Percentiles rank a stretch among this genome's conserved stretches.
Evolutionary conservation across 1,139 yeast genomes (phyloP).

Genomic region (Magnusiomyces ingens): DNA sequence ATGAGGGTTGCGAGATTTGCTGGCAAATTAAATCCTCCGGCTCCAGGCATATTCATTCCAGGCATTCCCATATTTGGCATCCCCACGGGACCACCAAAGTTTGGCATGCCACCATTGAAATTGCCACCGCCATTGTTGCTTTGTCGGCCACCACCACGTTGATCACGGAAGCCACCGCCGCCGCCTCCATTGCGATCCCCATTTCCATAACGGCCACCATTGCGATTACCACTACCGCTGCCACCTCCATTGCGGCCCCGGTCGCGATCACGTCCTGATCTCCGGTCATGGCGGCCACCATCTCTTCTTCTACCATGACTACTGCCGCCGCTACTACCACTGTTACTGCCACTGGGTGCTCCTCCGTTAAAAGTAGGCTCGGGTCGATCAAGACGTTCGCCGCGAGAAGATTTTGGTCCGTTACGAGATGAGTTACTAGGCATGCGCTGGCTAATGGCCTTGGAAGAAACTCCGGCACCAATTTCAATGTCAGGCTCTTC

Average conservation of each 20-base stretch:
- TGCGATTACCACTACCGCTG: conserved; percentile 1
- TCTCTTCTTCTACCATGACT: not conserved
- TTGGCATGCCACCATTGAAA: conserved; percentile 1
- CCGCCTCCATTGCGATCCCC: not conserved
- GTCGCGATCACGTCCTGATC: conserved; percentile 7
- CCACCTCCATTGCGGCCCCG: not conserved
- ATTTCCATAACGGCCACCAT: conserved; percentile 6
- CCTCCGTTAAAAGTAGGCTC: conserved; percentile 1
- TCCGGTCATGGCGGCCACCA: not conserved
- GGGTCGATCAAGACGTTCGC: conserved; percentile 24
- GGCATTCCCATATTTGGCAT: not conserved
- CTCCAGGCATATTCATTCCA: conserved; percentile 1
- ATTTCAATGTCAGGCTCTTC: conserved; percentile 98
- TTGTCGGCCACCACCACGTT: not conserved
- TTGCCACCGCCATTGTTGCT: not conserved
- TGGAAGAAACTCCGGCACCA: conserved; percentile 89
- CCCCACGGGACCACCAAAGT: not conserved
- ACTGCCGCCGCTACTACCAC: not conserved
- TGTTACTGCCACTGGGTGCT: conserved; percentile 5
- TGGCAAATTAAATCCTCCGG: conserved; percentile 6
- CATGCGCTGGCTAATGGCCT: conserved; percentile 51
- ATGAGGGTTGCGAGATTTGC: conserved; percentile 12
- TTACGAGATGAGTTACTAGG: conserved; percentile 63
- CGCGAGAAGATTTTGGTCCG: conserved; percentile 66
- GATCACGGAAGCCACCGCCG: conserved; percentile 1